These are phyloP conservation scores for Microsporum canis DNA, from an alignment of 2,329 filamentous ascomycete genomes.

Conservation along the genomic window DNA sequence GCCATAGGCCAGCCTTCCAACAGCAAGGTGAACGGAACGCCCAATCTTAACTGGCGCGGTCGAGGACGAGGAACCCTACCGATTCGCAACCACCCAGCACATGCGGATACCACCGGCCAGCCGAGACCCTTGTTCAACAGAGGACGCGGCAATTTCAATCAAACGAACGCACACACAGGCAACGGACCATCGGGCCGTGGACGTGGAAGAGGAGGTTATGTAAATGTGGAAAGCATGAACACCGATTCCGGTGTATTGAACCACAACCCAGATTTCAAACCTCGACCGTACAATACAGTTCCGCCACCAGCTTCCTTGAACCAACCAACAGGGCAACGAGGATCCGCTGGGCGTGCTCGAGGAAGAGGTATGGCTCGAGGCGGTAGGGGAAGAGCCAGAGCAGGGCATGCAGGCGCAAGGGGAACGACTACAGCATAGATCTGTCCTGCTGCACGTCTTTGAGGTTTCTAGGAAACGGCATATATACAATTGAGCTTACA, in stretches of 20 bases:
- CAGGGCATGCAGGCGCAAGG: neutral
- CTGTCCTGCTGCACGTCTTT: neutral
- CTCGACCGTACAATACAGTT: conserved; percentile 38
- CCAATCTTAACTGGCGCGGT: conserved; percentile 30
- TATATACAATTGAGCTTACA: neutral
- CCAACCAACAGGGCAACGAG: conserved; percentile 18
- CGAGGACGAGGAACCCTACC: conserved; percentile 22
- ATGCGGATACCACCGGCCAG: neutral
- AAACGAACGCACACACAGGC: neutral
- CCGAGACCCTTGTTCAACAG: neutral
- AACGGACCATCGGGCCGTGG: conserved; percentile 4
- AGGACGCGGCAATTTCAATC: neutral
- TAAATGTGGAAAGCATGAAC: conserved; percentile 35
- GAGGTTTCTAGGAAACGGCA: neutral
- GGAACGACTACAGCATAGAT: neutral
- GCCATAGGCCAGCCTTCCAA: conserved; percentile 38
- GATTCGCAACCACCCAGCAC: conserved; percentile 18
- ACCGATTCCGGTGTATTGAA: conserved; percentile 39
- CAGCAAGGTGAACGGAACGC: conserved; percentile 25
- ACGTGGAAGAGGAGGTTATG: conserved; percentile 19
- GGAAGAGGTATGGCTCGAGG: conserved; percentile 8
- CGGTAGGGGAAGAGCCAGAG: conserved; percentile 8
- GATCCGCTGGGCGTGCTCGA: conserved; percentile 11
- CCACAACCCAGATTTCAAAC: conserved; percentile 43
- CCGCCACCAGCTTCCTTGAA: conserved; percentile 32